Base-by-base conservation (phyloP, 805 yeast species). In the Ogataea polymorpha region DNA sequence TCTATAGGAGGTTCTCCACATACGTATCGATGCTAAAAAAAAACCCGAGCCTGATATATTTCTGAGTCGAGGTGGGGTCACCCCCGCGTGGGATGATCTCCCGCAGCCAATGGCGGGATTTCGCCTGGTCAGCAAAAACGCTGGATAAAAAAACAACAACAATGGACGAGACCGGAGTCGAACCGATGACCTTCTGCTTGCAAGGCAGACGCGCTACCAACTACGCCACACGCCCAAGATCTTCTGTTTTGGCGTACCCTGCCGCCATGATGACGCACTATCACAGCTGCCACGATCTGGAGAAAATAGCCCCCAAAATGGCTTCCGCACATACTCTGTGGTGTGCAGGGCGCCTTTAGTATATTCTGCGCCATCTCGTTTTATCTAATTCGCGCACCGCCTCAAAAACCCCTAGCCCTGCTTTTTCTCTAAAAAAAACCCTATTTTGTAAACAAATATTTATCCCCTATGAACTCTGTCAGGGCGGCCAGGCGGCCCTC, bases 181-280 rank as follows among this genome's bases (percentile, higher is more conserved):
- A 79, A 79, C 84, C 83, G 72, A 68, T 74, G 85, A 77, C 85
- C 85, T 79, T 72, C 71, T 70, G 75, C 85, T 74, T 79, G 84
- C 84, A 77, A 78, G 79, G 84, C 79, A 72, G 70, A 71, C 83
- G 85, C 83, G 82, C 83, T 79, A 79, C 85, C 85, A 78, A 77
- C 85, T 79, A 75, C 83, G 83, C 85, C 81, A 79, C 80, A 75
- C 80, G 83, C 84, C 84, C 82, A 8, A 11, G 20, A 25, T 29
- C 17, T 29, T 8, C 21, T 11, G 32, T 7, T 14, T 16, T 29
- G 9, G 15, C 29, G 29, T 26, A 11, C 29, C 5, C 29, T 4
- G 13, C 16, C 2, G 5, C 10, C 16, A 13, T 25, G 28, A 13
- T 25, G 28, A 3, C 28, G 29, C 29, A 13, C 29, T n/a, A n/a